A percentile compares a stretch with the other conserved stretches of the same genome.
Conservation (phyloP, 495 filamentous ascomycete genomes). For the Penicillium bovifimosum region DNA sequence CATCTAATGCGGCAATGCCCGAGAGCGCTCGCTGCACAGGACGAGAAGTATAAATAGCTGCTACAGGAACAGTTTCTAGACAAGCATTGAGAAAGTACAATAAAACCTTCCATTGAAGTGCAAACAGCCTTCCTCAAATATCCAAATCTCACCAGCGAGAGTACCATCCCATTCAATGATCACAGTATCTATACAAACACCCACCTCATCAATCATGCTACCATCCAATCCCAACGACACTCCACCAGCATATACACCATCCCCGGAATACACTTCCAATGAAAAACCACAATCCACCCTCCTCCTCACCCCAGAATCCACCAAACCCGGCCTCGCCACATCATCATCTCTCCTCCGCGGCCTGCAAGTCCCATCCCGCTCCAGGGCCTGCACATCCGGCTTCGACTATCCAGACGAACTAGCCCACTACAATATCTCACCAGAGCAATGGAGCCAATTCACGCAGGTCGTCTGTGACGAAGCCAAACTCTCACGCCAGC, state of each 20-base stretch:
- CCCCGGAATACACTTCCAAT: constrained; percentile 1
- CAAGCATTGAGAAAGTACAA: too few species aligned
- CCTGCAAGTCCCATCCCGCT: constrained; percentile 33
- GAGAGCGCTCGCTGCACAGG: too few species aligned
- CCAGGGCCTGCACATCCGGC: constrained; percentile 23
- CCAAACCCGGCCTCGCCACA: constrained; percentile 17
- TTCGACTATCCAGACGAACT: constrained; percentile 32
- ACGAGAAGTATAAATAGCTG: not conserved
- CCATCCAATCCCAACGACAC: not conserved
- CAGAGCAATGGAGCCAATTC: constrained; percentile 28
- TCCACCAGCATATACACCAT: constrained; percentile 12
- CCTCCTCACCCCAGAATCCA: constrained; percentile 7
- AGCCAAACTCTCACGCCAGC: constrained; percentile 27
- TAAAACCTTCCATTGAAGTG: not conserved
- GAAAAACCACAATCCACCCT: constrained; percentile 4
- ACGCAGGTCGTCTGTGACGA: constrained; percentile 25
- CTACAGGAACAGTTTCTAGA: not conserved
- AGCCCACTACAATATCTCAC: constrained; percentile 13
- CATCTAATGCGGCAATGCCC: too few species aligned
- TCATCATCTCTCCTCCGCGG: constrained; percentile 22
- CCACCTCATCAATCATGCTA: constrained; percentile 1
- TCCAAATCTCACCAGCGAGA: not conserved
- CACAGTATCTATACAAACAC: not conserved
- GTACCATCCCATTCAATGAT: not conserved
- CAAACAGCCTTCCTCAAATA: not conserved